phyloP scores from a whole-genome alignment of 1,284 basidiomycete species.

The Cryptococcus sp. region DNA sequence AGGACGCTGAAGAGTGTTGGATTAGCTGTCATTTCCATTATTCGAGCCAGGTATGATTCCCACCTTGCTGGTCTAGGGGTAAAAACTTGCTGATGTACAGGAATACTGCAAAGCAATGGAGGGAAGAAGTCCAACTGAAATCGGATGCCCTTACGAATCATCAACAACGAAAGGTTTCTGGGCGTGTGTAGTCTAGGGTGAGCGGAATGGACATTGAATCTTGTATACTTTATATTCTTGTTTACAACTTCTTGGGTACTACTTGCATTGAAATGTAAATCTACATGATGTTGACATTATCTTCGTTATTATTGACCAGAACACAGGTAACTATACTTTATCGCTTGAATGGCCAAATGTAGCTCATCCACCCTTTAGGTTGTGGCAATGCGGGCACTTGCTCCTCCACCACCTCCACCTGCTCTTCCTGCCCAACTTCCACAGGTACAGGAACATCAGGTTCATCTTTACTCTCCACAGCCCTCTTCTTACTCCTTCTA shows the following conservation, averaged over 20 bases:
- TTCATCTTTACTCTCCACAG: conserved; percentile 11
- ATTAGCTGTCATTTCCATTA: conserved; percentile 61
- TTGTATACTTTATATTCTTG: background rate
- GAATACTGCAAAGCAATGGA: conserved; percentile 26
- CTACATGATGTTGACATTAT: background rate
- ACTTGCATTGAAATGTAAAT: background rate
- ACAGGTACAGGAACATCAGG: conserved; percentile 9
- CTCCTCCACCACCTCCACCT: background rate
- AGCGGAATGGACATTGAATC: too few relatives aligned
- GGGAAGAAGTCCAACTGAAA: conserved; percentile 18
- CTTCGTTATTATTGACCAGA: background rate
- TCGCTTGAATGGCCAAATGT: background rate
- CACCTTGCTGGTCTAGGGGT: background rate
- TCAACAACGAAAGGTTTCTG: conserved; percentile 10
- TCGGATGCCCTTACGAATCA: conserved; percentile 7
- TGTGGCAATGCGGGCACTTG: background rate
- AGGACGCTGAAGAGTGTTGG: conserved; percentile 60
- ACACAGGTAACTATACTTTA: background rate
- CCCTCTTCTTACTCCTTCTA: conserved; percentile 18
- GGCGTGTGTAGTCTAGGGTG: background rate
- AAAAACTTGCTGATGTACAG: conserved; percentile 8
- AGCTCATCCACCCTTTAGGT: background rate
- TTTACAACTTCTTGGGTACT: background rate
- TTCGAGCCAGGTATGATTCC: conserved; percentile 57
- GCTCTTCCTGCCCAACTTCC: background rate